Percentiles rank a stretch among this genome's conserved stretches.
phyloP scores from a whole-genome alignment of 2,329 filamentous ascomycete genomes.

The Capronia epimyces region DNA sequence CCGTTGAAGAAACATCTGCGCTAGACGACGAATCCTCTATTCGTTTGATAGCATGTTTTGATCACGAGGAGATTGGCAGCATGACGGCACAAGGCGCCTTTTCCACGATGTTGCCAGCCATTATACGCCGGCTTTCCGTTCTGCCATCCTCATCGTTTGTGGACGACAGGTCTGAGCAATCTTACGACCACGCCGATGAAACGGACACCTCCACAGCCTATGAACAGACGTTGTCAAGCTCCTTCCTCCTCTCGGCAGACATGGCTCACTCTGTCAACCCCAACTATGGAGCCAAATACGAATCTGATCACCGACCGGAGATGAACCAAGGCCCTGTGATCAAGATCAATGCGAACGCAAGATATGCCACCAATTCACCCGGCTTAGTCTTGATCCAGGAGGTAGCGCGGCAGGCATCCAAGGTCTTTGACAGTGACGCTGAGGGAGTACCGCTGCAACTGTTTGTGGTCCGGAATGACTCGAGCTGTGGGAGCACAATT shows the following conservation, averaged over 20 bases:
- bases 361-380: constrained; percentile 93
- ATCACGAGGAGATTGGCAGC: constrained; percentile 96
- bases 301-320: constrained; percentile 80
- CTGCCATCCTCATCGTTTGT: constrained; percentile 57
- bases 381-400: constrained; percentile 91
- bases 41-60: constrained; percentile 88
- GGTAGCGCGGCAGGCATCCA: constrained; percentile 58
- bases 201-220: constrained; percentile 70
- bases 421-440: constrained; percentile 49
- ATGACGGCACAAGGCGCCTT: constrained; percentile 88
- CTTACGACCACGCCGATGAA: constrained; percentile 58
- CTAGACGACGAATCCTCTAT: constrained; percentile 75
- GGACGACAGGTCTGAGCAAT: constrained; percentile 53
- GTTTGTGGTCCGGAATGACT: constrained; percentile 95
- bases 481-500: constrained; percentile 89
- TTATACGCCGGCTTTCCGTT: constrained; percentile 79
- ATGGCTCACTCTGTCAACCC: constrained; percentile 97
- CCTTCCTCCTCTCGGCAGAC: constrained; percentile 91
- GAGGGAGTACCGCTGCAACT: constrained; percentile 82
- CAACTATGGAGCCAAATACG: constrained; percentile 90
- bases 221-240: constrained; percentile 85
- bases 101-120: constrained; percentile 81
- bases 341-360: constrained; percentile 96
- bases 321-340: constrained; percentile 97
- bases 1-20: constrained; percentile 57